Percentiles rank a stretch among this genome's conserved stretches.
These are phyloP conservation scores for Penicillium frequentans DNA, from an alignment of 2,329 filamentous ascomycete species.

Conservation along the genomic window DNA sequence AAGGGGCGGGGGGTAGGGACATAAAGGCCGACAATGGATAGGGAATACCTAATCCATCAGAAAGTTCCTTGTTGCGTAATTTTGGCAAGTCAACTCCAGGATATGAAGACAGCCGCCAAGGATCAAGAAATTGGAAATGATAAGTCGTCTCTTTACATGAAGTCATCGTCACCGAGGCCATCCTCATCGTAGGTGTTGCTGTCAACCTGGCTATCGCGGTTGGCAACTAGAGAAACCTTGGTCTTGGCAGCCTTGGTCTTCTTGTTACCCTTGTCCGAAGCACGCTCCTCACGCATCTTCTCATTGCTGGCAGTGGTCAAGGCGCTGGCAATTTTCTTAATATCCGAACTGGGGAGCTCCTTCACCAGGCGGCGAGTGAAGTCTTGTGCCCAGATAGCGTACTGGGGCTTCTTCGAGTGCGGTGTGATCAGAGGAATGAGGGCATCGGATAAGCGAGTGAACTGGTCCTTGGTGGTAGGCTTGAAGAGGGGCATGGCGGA, in stretches of 20 bases:
- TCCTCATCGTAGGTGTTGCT: slow-evolving; percentile 79
- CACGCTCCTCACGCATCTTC: slow-evolving; percentile 98
- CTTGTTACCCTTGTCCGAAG: slow-evolving; percentile 89
- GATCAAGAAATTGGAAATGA: slow-evolving; percentile 10
- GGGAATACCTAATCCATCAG: neutral
- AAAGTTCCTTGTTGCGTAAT: neutral
- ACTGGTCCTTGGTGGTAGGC: slow-evolving; percentile 82
- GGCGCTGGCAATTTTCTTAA: slow-evolving; percentile 90
- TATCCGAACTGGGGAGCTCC: slow-evolving; percentile 86
- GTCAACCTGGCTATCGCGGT: slow-evolving; percentile 63
- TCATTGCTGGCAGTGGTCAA: slow-evolving; percentile 92
- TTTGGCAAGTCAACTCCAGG: neutral
- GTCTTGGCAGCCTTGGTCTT: slow-evolving; percentile 97
- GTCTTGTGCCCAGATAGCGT: slow-evolving; percentile 85
- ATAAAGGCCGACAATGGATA: neutral
- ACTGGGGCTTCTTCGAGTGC: slow-evolving; percentile 86
- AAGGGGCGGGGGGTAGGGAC: neutral
- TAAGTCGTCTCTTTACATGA: slow-evolving; percentile 42
- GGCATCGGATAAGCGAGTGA: slow-evolving; percentile 73
- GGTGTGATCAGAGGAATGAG: slow-evolving; percentile 74
- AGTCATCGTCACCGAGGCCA: slow-evolving; percentile 68
- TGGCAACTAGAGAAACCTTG: slow-evolving; percentile 75
- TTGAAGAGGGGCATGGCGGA: slow-evolving; percentile 81
- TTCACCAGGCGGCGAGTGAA: slow-evolving; percentile 84
- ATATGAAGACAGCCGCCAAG: slow-evolving; percentile 8